A percentile compares a stretch with the other conserved stretches of the same genome.
These are phyloP conservation scores for Colletotrichum melonis DNA, from an alignment of 2,329 filamentous ascomycete genomes.

Conservation along the genomic window DNA sequence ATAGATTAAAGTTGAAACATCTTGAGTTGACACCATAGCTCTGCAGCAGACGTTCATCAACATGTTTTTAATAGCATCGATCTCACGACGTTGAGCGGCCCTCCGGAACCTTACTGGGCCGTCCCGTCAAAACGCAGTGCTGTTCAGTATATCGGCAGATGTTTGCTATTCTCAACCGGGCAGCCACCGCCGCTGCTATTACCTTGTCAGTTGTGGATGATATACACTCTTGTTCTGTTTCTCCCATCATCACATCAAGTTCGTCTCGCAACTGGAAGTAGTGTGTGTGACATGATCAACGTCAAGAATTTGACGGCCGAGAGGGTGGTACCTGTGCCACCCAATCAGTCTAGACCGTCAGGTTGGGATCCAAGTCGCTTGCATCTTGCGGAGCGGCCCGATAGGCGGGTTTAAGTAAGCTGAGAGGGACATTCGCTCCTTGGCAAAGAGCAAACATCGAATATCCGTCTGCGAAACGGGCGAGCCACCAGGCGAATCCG, in stretches of 20 bases:
- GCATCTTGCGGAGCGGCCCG: slow-evolving; percentile 30
- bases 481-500: neutral
- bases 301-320: neutral
- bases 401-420: slow-evolving; percentile 22
- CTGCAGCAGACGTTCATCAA: neutral
- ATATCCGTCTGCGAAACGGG: neutral
- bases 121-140: neutral
- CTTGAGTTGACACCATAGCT: neutral
- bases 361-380: slow-evolving; percentile 1
- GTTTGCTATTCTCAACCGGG: neutral
- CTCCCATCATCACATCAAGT: neutral
- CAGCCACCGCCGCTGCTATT: neutral
- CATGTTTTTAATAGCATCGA: neutral
- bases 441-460: slow-evolving; percentile 19
- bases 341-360: slow-evolving; percentile 15
- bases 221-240: neutral
- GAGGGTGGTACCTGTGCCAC: neutral
- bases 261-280: neutral
- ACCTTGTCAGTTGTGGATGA: neutral
- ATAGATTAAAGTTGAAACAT: neutral
- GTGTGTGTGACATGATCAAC: slow-evolving; percentile 18
- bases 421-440: slow-evolving; percentile 6
- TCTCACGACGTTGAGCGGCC: neutral
- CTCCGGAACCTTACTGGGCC: neutral
- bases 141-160: neutral